phyloP scores from a whole-genome alignment of 2,329 filamentous ascomycete species.

The Botrytis aclada region DNA sequence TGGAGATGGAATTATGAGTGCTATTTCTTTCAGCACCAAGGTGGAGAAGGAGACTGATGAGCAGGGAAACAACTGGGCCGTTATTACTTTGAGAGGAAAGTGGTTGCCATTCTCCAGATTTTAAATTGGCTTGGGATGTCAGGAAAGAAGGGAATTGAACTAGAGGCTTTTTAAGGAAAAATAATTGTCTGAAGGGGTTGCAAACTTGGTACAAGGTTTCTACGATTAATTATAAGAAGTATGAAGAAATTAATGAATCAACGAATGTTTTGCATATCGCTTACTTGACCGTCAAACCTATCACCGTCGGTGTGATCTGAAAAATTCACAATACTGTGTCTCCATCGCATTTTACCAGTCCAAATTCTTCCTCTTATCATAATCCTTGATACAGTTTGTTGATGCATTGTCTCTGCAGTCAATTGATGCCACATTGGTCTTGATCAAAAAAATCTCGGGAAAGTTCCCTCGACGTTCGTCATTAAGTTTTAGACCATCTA shows the following conservation, averaged over 20 bases:
- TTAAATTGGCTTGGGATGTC: background rate
- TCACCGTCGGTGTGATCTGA: background rate
- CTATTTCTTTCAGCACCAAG: conserved; percentile 84
- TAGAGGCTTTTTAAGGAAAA: background rate
- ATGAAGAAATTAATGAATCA: background rate
- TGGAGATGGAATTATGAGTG: conserved; percentile 93
- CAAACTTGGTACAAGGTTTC: no score
- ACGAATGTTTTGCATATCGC: background rate
- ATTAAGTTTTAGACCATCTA: background rate
- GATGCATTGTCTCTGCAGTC: background rate
- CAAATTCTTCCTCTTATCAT: no score
- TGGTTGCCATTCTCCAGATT: conserved; percentile 48
- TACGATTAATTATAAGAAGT: background rate
- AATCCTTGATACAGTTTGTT: no score
- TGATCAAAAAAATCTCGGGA: background rate
- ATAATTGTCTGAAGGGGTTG: background rate
- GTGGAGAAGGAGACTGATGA: conserved; percentile 92
- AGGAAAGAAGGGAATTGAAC: background rate
- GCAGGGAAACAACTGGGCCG: conserved; percentile 75
- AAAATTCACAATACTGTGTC: background rate
- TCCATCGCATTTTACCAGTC: background rate
- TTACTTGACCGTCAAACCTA: background rate
- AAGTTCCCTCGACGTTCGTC: background rate
- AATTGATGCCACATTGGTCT: background rate
- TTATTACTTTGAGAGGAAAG: conserved; percentile 82